Evolutionary conservation across 164 flowering plant species (phyloP), one percentile per base, ranked within the genome.

Genomic region (Pachysandra terminalis): DNA sequence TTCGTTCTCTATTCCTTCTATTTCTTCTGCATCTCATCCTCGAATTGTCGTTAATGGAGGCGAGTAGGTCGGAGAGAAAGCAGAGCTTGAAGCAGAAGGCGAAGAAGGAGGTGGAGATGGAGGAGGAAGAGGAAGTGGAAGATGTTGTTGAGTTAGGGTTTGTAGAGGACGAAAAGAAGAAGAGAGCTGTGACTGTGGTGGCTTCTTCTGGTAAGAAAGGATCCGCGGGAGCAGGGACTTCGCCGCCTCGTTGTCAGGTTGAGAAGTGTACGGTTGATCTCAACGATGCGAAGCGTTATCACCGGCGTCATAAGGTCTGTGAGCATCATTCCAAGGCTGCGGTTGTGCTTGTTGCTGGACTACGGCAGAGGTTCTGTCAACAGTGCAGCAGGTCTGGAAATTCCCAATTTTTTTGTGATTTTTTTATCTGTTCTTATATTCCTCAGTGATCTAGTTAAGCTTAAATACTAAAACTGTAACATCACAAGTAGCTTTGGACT

Each of bases 291-390:
- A 85, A 77, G 77, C 81, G 58, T 66, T 85, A 85, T 24, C 82
- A 83, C 59, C 67, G 74, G 64, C 63, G 86, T 72, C 89, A 83
- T 49, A 85, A 75, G 75, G 89, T 85, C 49, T 85, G 89, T 65
- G 82, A 85, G 69, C 68, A 40, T 27, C 89, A 85, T 63, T 77
- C 85, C 53, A 83, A 83, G 74, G 86, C 86, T 62, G 75, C 73
- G 57, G 75, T 67, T 68, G 89, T 74, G 56, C 56, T 85, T 21
- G 82, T 85, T n/a, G 79, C 51, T 35, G 86, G 86, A 22, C 67
- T 78, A 12, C 65, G 78, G 26, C 84, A 82, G 75, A 61, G 87
- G 26, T 85, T 85, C 68, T 84, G 87, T 61, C 87, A 84, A 71
- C 87, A 84, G 79, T 84, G 88, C 45, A 84, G 88, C 81, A 79